Evolutionary conservation across 352 stramenopile species (phyloP).

Genomic region (Phytopythium cucurbitacearum): DNA sequence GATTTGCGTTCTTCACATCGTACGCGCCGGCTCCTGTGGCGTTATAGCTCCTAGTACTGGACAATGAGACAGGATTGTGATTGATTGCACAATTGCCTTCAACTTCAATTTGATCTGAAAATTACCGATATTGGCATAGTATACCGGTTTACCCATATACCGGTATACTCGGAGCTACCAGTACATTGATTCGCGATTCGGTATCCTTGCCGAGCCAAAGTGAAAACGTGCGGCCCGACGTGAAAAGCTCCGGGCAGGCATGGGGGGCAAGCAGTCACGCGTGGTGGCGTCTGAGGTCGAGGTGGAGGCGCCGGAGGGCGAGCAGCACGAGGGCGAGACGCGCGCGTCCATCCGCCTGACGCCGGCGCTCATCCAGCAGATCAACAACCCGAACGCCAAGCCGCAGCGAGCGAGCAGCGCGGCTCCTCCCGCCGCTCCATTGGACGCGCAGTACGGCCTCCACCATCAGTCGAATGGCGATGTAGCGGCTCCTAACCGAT

Average conservation of each 20-base stretch:
- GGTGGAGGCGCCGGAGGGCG: conserved; percentile 43
- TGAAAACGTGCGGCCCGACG: conserved; percentile 16
- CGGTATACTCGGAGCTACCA: too few relatives aligned
- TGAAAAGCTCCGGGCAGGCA: conserved; percentile 16
- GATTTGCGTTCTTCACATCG: too few relatives aligned
- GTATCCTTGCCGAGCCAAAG: conserved; percentile 14
- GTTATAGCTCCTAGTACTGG: too few relatives aligned
- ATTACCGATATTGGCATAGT: too few relatives aligned
- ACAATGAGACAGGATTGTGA: too few relatives aligned
- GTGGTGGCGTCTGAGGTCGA: conserved; percentile 58
- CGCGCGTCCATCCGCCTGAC: conserved; percentile 63
- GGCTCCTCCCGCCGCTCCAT: conserved; percentile 7
- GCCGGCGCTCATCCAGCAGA: conserved; percentile 62
- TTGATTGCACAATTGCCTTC: too few relatives aligned
- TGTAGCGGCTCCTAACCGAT: not conserved
- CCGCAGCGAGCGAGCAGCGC: conserved; percentile 1
- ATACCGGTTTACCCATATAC: too few relatives aligned
- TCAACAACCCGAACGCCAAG: conserved; percentile 39
- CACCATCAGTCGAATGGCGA: not conserved
- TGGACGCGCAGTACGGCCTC: conserved; percentile 41
- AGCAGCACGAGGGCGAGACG: conserved; percentile 38
- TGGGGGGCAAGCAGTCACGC: conserved; percentile 78
- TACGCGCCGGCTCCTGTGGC: too few relatives aligned
- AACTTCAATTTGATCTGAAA: too few relatives aligned
- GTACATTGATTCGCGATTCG: too few relatives aligned